Conservation (phyloP, 495 filamentous ascomycete genomes). For the Penicillium samsonianum region DNA sequence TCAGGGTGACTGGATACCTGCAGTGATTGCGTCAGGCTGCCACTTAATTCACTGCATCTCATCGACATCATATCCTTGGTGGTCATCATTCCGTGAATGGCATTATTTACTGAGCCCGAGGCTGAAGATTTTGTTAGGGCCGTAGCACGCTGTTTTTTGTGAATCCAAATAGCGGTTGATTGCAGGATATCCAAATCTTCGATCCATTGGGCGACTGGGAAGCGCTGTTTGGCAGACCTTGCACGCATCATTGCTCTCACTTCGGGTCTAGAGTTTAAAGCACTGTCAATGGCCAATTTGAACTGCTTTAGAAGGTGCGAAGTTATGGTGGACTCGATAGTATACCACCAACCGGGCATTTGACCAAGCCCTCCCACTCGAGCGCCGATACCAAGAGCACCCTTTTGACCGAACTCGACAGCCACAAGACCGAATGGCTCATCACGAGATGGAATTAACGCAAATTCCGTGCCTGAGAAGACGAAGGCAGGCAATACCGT, state of each 20-base stretch:
- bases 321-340: slow-evolving; percentile 68
- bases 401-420: slow-evolving; percentile 78
- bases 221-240: slow-evolving; percentile 71
- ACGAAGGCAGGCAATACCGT: too few relatives aligned
- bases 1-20: too few relatives aligned
- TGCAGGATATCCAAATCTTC: slow-evolving; percentile 63
- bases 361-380: slow-evolving; percentile 66
- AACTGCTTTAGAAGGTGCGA: slow-evolving; percentile 72
- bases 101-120: slow-evolving; percentile 40
- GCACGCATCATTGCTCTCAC: slow-evolving; percentile 70
- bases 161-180: slow-evolving; percentile 52
- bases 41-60: too few relatives aligned
- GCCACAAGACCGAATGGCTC: slow-evolving; percentile 79
- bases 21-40: slow-evolving; percentile 34
- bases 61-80: too few relatives aligned
- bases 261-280: slow-evolving; percentile 60
- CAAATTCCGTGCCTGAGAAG: slow-evolving; percentile 76
- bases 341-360: slow-evolving; percentile 76
- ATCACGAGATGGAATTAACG: slow-evolving; percentile 77
- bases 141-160: slow-evolving; percentile 42
- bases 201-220: slow-evolving; percentile 70
- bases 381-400: slow-evolving; percentile 72
- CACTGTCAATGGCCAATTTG: slow-evolving; percentile 65
- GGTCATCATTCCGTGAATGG: slow-evolving; percentile 46
- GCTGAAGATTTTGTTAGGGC: slow-evolving; percentile 31